Base-by-base conservation (phyloP, 495 filamentous ascomycete species). In the Bryoglossum gracile region DNA sequence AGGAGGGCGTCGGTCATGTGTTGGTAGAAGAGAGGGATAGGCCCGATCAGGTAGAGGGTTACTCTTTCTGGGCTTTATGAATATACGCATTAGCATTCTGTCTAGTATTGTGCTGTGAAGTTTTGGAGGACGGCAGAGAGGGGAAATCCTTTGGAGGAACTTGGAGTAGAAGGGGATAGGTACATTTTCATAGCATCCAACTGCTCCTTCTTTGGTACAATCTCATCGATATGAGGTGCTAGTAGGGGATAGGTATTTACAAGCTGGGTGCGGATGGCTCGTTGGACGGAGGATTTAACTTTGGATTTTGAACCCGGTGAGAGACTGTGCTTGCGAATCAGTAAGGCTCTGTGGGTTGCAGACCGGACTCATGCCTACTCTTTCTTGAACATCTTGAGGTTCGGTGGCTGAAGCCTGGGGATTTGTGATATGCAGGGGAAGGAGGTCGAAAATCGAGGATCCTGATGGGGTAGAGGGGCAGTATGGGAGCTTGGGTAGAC, bases 221-320 rank as follows among this genome's bases (percentile, higher is more conserved):
- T 83, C 61, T 94, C 88, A 62, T 98, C 92, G 68, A 96, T 95
- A 66, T 86, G 75, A 0, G 88, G 88, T 48, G 80, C 81, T 44
- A 96, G 86, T 13, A 85, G 74, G 1, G 92, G 92, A 68, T 90
- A 95, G 36, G 88, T 83, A 28, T 87, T 77, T 53, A 87, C 66
- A 57, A 96, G 71, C 56, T 86, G 86, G 48, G 82, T 74, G 57
- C 92, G 85, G 50, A 98, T 77, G 53, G 73, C 79, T 53, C 92
- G 87, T 69, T 95, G 89, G 34, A 86, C 87, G 14, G 90, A 95
- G 57, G 91, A 95, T 69, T 97, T 98, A 67, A 98, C 87, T 76
- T 97, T 98, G 52, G 88, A 86, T 67, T 91, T 92, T 46, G 86
- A 81, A 46, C 83, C 82, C 8, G 82, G 67, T 58, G 80, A 73